phyloP scores from a whole-genome alignment of 352 stramenopile genomes.

The Phytophthora vignae region DNA sequence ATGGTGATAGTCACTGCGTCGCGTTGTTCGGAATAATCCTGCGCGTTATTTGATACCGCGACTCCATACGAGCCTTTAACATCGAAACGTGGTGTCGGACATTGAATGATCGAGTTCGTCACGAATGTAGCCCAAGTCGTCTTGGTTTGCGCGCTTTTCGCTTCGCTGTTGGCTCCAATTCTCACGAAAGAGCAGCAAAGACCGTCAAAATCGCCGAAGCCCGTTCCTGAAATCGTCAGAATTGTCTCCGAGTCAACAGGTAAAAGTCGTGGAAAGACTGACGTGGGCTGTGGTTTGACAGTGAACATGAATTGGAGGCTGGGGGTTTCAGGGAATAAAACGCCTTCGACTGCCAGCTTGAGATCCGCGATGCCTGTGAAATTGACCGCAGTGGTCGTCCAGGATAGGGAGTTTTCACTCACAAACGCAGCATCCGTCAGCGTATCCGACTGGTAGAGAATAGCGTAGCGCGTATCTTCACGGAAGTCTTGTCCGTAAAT shows the following conservation, averaged over 20 bases:
- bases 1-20: constrained; percentile 9
- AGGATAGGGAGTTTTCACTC: constrained; percentile 29
- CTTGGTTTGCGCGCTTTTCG: not conserved
- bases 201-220: constrained; percentile 27
- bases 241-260: constrained; percentile 20
- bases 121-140: constrained; percentile 28
- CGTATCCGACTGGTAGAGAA: constrained; percentile 12
- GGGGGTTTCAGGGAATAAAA: constrained; percentile 14
- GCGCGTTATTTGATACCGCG: constrained; percentile 44
- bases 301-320: constrained; percentile 36
- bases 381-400: constrained; percentile 25
- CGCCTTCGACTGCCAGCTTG: constrained; percentile 16
- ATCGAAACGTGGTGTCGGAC: constrained; percentile 21
- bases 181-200: constrained; percentile 32
- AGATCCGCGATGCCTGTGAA: not conserved
- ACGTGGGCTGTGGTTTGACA: not conserved
- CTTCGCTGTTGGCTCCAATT: not conserved
- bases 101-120: constrained; percentile 41
- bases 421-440: constrained; percentile 20
- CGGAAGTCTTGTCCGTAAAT: constrained; percentile 35
- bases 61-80: constrained; percentile 23
- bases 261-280: constrained; percentile 30
- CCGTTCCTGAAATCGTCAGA: constrained; percentile 33
- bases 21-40: constrained; percentile 27
- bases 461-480: constrained; percentile 28